These are phyloP conservation scores for Seiridium unicorne DNA, from an alignment of 2,329 filamentous ascomycete species.

Conservation along the genomic window DNA sequence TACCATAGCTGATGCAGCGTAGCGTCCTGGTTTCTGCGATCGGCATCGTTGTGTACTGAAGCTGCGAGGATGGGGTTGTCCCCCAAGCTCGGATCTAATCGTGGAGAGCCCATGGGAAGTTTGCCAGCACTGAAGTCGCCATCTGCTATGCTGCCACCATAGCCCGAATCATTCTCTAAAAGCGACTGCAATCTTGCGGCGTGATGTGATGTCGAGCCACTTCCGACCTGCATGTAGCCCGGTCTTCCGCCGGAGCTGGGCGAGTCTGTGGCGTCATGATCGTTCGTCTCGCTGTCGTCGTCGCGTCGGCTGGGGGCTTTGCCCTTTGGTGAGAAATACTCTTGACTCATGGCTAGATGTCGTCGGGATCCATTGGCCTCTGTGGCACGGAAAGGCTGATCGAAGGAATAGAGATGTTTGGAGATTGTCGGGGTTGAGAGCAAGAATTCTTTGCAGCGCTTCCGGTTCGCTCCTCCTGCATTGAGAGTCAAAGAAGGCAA, in stretches of 20 bases:
- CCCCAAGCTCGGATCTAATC: conserved; percentile 43
- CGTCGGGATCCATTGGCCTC: conserved; percentile 32
- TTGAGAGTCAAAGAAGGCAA: conserved; percentile 9
- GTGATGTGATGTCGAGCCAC: conserved; percentile 76
- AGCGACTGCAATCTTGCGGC: conserved; percentile 78
- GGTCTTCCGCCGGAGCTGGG: conserved; percentile 38
- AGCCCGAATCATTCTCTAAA: conserved; percentile 86
- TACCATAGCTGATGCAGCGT: conserved; percentile 93
- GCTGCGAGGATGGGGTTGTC: conserved; percentile 43
- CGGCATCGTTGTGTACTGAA: conserved; percentile 51
- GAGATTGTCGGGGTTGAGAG: neutral
- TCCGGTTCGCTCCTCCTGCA: neutral
- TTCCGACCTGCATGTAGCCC: conserved; percentile 85
- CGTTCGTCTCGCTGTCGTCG: conserved; percentile 21
- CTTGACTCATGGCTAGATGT: conserved; percentile 54
- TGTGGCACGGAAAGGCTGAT: conserved; percentile 12
- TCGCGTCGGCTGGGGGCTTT: conserved; percentile 39
- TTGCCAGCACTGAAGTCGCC: conserved; percentile 48
- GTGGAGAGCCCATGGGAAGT: conserved; percentile 28
- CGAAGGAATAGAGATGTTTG: neutral
- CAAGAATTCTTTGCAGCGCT: neutral
- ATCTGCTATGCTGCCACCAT: conserved; percentile 75
- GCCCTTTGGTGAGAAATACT: conserved; percentile 54
- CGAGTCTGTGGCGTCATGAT: conserved; percentile 21
- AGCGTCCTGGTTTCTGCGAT: conserved; percentile 69